phyloP scores from a whole-genome alignment of 345 rosid species.

The Bretschneidera sinensis region DNA sequence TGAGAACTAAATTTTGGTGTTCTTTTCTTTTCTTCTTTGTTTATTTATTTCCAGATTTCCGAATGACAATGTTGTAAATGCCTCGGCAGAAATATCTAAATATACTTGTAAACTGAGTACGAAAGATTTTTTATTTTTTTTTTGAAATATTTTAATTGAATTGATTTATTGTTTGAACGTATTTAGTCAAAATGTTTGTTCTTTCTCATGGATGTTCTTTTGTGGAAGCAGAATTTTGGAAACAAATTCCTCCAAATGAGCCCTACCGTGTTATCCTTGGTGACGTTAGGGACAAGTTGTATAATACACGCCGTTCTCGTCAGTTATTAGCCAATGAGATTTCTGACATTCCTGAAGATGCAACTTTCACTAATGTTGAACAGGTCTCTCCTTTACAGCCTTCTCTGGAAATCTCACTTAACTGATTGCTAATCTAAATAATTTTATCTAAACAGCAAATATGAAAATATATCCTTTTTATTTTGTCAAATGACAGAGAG shows the following conservation, averaged over 20 bases:
- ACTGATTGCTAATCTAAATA: background rate
- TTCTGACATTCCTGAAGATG: slow-evolving; percentile 84
- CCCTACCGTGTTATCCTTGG: slow-evolving; percentile 95
- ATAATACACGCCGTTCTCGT: slow-evolving; percentile 86
- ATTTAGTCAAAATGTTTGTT: background rate
- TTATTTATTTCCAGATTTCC: background rate
- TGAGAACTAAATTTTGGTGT: background rate
- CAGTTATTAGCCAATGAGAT: slow-evolving; percentile 65
- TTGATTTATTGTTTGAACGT: background rate
- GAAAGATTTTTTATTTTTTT: background rate
- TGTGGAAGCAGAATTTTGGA: slow-evolving; percentile 82
- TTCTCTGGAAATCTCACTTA: background rate
- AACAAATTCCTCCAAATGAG: slow-evolving; percentile 77
- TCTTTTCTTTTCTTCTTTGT: background rate
- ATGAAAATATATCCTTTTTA: too few species aligned
- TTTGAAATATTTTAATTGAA: background rate
- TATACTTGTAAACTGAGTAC: background rate
- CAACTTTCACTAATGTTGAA: slow-evolving; percentile 66
- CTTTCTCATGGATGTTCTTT: slow-evolving; percentile 4
- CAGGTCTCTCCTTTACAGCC: slow-evolving; percentile 39
- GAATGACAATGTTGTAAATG: background rate
- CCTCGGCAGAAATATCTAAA: background rate
- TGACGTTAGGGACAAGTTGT: slow-evolving; percentile 88
- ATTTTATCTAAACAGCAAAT: background rate
- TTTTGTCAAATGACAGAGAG: background rate